These are phyloP conservation scores for Neodidymelliopsis sp. DNA, from an alignment of 2,329 filamentous ascomycete genomes.

Conservation along the genomic window DNA sequence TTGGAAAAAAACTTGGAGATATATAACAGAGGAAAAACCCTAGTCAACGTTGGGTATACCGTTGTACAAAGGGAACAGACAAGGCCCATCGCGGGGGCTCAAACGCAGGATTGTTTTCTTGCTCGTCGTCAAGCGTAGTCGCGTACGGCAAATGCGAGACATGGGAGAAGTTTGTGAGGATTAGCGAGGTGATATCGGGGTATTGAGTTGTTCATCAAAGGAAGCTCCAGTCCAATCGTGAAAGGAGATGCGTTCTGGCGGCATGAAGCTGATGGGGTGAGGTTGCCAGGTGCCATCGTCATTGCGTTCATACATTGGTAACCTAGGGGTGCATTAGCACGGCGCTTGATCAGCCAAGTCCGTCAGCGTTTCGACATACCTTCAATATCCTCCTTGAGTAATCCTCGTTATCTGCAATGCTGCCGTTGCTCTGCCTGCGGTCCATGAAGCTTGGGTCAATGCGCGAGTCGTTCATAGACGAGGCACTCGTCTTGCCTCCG, in stretches of 20 bases:
- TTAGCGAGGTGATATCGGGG: conserved; percentile 27
- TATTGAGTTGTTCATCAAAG: conserved; percentile 23
- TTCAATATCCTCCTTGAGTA: conserved; percentile 95
- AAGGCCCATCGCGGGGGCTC: conserved; percentile 20
- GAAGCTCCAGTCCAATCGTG: conserved; percentile 18
- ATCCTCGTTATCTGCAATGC: conserved; percentile 96
- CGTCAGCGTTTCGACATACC: conserved; percentile 59
- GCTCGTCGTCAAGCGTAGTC: conserved; percentile 39
- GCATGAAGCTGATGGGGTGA: conserved; percentile 12
- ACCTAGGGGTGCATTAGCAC: conserved; percentile 37
- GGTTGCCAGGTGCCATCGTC: conserved; percentile 15
- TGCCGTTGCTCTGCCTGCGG: conserved; percentile 88
- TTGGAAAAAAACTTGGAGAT: conserved; percentile 22
- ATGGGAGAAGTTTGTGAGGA: conserved; percentile 26
- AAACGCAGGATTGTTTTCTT: conserved; percentile 32
- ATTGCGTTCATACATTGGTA: conserved; percentile 45
- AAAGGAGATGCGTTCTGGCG: conserved; percentile 20
- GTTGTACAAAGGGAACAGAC: conserved; percentile 14
- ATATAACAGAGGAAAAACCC: conserved; percentile 33
- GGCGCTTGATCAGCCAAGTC: conserved; percentile 2
- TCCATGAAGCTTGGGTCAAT: conserved; percentile 85
- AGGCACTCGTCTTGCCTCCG: conserved; percentile 70
- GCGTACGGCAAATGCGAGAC: conserved; percentile 28
- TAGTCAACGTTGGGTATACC: conserved; percentile 10
- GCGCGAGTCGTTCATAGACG: conserved; percentile 79